Conservation (phyloP, 257 asterid species). For the Solanum chaucha region DNA sequence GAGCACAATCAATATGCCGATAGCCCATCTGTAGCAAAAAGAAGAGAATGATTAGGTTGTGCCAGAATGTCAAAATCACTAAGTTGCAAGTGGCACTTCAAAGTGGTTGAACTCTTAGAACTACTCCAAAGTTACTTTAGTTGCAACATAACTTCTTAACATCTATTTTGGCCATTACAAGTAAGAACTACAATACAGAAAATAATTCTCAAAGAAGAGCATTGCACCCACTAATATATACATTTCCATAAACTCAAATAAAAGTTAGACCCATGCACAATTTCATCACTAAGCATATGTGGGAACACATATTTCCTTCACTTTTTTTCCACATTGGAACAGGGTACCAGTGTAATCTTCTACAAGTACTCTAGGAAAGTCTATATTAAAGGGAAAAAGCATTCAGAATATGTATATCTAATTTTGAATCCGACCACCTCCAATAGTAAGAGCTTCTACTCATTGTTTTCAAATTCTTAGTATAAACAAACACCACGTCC, state of each 20-base stretch:
- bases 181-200: background rate
- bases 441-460: background rate
- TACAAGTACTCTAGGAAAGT: background rate
- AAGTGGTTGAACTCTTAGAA: background rate
- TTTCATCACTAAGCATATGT: background rate
- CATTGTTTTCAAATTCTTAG: background rate
- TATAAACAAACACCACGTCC: background rate
- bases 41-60: background rate
- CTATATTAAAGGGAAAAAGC: background rate
- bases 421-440: background rate
- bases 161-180: background rate
- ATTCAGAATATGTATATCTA: background rate
- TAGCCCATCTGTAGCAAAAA: conserved; percentile 17
- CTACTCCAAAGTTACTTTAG: background rate
- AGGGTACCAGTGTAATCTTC: background rate
- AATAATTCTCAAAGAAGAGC: background rate
- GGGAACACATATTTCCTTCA: background rate
- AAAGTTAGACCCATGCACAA: background rate
- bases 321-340: background rate
- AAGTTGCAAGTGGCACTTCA: background rate
- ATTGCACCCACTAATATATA: background rate
- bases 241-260: background rate
- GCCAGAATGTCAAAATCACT: background rate
- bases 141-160: background rate
- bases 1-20: conserved; percentile 28